Percentiles rank a stretch among this genome's conserved stretches.
phyloP scores from a whole-genome alignment of 2,329 filamentous ascomycete species.

The Fusarium sp. region DNA sequence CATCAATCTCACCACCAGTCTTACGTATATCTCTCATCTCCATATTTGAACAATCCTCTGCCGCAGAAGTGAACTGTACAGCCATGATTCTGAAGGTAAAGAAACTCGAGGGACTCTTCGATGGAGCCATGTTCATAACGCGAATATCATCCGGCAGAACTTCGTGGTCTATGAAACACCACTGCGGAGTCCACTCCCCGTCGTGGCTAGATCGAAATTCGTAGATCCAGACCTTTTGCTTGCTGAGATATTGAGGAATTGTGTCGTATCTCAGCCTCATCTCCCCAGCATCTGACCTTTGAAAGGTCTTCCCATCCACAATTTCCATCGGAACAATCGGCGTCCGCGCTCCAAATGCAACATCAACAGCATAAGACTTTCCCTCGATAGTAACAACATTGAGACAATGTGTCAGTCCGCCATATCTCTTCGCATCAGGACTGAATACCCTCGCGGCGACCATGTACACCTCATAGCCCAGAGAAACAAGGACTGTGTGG shows the following conservation, averaged over 20 bases:
- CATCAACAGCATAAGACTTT: slow-evolving; percentile 17
- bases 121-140: slow-evolving; percentile 28
- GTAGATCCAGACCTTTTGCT: slow-evolving; percentile 24
- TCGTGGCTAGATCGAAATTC: slow-evolving; percentile 6
- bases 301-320: neutral
- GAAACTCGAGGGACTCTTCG: slow-evolving; percentile 25
- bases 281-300: neutral
- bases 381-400: slow-evolving; percentile 11
- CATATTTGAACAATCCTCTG: neutral
- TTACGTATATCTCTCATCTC: neutral
- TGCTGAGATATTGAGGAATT: slow-evolving; percentile 11
- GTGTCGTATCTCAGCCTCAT: slow-evolving; percentile 7
- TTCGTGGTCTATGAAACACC: slow-evolving; percentile 25
- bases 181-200: slow-evolving; percentile 21
- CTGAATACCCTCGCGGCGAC: slow-evolving; percentile 13
- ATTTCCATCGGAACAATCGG: slow-evolving; percentile 7
- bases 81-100: slow-evolving; percentile 27
- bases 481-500: slow-evolving; percentile 11
- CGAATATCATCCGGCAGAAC: slow-evolving; percentile 24
- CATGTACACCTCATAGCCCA: slow-evolving; percentile 12
- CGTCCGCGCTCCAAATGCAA: slow-evolving; percentile 19
- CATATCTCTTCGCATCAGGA: neutral
- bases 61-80: slow-evolving; percentile 21
- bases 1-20: neutral
- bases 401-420: slow-evolving; percentile 7